Evolutionary conservation across 1,139 yeast species (phyloP).

Genomic region (Pichia sp.): DNA sequence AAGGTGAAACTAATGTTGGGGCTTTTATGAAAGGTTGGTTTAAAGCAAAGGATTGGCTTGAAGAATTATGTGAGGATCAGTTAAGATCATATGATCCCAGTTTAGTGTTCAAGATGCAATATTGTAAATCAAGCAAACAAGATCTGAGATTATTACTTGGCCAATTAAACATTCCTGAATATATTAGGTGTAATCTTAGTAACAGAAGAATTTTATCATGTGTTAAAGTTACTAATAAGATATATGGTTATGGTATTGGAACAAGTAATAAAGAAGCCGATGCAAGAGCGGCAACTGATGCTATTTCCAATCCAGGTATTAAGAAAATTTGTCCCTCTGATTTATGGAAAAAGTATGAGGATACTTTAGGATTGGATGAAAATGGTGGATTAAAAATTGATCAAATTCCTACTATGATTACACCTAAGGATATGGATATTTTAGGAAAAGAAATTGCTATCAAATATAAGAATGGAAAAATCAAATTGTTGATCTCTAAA

Average conservation of each 20-base stretch:
- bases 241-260: slow-evolving; percentile 54
- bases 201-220: slow-evolving; percentile 32
- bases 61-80: slow-evolving; percentile 43
- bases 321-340: slow-evolving; percentile 13
- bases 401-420: slow-evolving; percentile 7
- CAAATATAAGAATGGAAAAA: slow-evolving; percentile 13
- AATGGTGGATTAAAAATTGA: slow-evolving; percentile 14
- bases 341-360: slow-evolving; percentile 13
- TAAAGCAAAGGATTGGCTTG: slow-evolving; percentile 54
- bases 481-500: slow-evolving; percentile 12
- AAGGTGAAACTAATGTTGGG: slow-evolving; percentile 32
- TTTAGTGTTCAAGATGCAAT: slow-evolving; percentile 33
- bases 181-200: slow-evolving; percentile 47
- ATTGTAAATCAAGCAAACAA: slow-evolving; percentile 60
- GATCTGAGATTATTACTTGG: slow-evolving; percentile 78
- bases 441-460: slow-evolving; percentile 13
- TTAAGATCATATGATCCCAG: slow-evolving; percentile 34
- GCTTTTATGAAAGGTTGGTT: slow-evolving; percentile 41
- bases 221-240: slow-evolving; percentile 47
- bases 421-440: slow-evolving; percentile 6
- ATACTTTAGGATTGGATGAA: slow-evolving; percentile 12
- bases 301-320: slow-evolving; percentile 41
- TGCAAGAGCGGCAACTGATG: slow-evolving; percentile 62
- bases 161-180: slow-evolving; percentile 59
- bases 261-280: slow-evolving; percentile 63